These are phyloP conservation scores for Phoenix roebelenii DNA, from an alignment of 176 grass and related monocot species.

Conservation along the genomic window DNA sequence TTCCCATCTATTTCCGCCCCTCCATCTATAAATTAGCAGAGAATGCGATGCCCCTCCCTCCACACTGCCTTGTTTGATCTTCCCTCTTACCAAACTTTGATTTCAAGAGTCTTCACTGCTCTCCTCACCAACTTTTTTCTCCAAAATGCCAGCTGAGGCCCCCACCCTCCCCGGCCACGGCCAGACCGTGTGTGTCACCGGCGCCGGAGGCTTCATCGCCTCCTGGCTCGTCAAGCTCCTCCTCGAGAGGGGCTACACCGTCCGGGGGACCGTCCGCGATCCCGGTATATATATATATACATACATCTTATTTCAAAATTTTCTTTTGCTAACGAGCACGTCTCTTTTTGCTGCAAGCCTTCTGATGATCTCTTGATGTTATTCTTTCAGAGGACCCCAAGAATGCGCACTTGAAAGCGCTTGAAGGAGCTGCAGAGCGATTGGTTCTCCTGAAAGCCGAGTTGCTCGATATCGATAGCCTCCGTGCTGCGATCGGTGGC, in stretches of 20 bases:
- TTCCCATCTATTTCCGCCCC: too few species aligned
- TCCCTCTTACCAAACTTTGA: too few species aligned
- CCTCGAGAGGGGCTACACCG: constrained; percentile 43
- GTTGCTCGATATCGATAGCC: constrained; percentile 31
- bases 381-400: constrained; percentile 36
- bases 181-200: constrained; percentile 43
- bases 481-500: constrained; percentile 28
- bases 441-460: constrained; percentile 36
- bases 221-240: constrained; percentile 60
- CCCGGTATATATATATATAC: constrained; percentile 8
- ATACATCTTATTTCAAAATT: too few species aligned
- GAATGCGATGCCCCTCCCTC: too few species aligned
- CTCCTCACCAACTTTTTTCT: too few species aligned
- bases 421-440: constrained; percentile 32
- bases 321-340: too few species aligned
- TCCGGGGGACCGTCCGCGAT: constrained; percentile 46
- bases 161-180: constrained; percentile 14
- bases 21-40: too few species aligned
- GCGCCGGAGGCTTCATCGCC: constrained; percentile 53
- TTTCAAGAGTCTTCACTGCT: too few species aligned
- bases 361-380: neutral
- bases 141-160: too few species aligned
- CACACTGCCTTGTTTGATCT: too few species aligned
- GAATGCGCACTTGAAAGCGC: constrained; percentile 33
- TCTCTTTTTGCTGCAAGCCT: too few species aligned